Percentiles rank a stretch among this genome's conserved stretches.
phyloP scores from a whole-genome alignment of 129 eudicot species.

The Ambrosia artemisiifolia region DNA sequence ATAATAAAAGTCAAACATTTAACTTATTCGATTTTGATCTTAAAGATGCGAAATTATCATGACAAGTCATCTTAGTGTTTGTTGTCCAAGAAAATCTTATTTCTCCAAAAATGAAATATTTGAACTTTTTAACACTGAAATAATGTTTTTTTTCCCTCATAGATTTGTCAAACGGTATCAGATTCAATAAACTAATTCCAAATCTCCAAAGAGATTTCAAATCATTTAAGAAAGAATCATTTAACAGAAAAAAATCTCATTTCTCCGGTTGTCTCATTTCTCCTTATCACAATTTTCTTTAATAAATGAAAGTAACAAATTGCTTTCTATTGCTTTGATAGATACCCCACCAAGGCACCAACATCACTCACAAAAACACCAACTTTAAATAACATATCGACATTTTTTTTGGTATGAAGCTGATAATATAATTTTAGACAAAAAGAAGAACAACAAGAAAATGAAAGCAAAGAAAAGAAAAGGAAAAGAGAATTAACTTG shows the following conservation, averaged over 20 bases:
- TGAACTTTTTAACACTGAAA: background rate
- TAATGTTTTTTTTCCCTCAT: background rate
- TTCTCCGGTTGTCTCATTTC: too few relatives aligned
- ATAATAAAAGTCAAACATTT: too few relatives aligned
- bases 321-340: conserved; percentile 38
- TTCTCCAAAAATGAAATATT: background rate
- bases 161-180: conserved; percentile 28
- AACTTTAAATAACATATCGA: conserved; percentile 50
- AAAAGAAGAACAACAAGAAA: conserved; percentile 31
- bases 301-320: conserved; percentile 6
- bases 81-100: background rate
- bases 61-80: too few relatives aligned
- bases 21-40: too few relatives aligned
- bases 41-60: too few relatives aligned
- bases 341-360: conserved; percentile 26
- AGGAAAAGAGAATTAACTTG: conserved; percentile 25
- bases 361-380: conserved; percentile 26
- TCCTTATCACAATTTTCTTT: too few relatives aligned
- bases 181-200: conserved; percentile 19
- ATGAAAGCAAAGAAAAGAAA: conserved; percentile 8
- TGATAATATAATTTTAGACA: conserved; percentile 27
- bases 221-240: too few relatives aligned
- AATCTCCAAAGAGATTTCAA: background rate
- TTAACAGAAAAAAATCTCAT: background rate
- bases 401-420: conserved; percentile 40